A percentile compares a stretch with the other conserved stretches of the same genome.
Evolutionary conservation across 129 eudicot genomes (phyloP).

Genomic region (Gnaphalium uliginosum): DNA sequence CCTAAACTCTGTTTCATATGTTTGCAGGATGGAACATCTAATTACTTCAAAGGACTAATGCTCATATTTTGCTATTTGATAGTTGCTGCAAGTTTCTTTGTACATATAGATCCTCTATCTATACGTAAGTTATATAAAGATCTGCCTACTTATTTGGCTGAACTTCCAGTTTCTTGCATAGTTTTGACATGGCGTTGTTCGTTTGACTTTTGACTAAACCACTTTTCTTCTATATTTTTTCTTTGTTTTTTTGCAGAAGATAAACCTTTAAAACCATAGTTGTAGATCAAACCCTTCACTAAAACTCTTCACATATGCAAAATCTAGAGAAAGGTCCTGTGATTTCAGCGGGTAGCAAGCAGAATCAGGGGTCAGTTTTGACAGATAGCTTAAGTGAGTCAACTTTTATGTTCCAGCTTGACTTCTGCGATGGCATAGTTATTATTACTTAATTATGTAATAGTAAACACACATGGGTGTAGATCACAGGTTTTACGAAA

Average conservation of each 20-base stretch:
- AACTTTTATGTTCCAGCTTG: constrained; percentile 7
- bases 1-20: not conserved
- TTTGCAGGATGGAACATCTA: constrained; percentile 51
- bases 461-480: constrained; percentile 2
- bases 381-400: constrained; percentile 7
- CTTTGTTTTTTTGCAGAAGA: constrained; percentile 27
- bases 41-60: constrained; percentile 83
- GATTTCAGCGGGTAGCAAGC: not conserved
- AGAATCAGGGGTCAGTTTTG: not conserved
- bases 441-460: constrained; percentile 3
- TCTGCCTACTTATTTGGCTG: not conserved
- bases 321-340: not conserved
- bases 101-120: constrained; percentile 66
- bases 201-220: not conserved
- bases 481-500: not conserved
- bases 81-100: constrained; percentile 88
- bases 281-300: not conserved
- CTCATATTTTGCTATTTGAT: constrained; percentile 80
- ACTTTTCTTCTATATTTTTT: not conserved
- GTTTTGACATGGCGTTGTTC: not conserved
- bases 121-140: constrained; percentile 48
- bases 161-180: not conserved
- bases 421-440: constrained; percentile 21
- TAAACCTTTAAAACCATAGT: constrained; percentile 17
- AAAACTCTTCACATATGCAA: not conserved